Evolutionary conservation across 2,329 filamentous ascomycete species (phyloP).

Genomic region (Beauveria bassiana): DNA sequence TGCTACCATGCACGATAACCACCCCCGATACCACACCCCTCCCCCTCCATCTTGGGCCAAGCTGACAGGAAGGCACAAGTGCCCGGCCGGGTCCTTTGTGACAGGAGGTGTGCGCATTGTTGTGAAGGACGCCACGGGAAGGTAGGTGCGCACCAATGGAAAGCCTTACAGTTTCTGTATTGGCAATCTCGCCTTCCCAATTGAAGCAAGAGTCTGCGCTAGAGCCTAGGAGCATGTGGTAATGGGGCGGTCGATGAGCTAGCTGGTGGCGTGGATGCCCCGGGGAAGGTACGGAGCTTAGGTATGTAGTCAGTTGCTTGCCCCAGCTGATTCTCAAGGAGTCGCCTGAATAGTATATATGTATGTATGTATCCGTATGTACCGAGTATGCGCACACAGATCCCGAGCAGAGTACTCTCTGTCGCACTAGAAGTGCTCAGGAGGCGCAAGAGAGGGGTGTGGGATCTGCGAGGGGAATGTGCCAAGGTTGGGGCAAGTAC

Average conservation of each 20-base stretch:
- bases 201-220: not conserved
- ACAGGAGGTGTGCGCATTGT: not conserved
- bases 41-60: not conserved
- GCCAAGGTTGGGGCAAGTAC: too few species aligned
- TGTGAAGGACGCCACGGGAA: not conserved
- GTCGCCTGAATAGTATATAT: not conserved
- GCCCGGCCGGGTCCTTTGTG: conserved; percentile 1
- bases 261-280: not conserved
- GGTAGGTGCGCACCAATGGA: not conserved
- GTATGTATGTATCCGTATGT: too few species aligned
- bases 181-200: conserved; percentile 3
- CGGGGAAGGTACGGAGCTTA: not conserved
- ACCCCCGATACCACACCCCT: not conserved
- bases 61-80: not conserved
- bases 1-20: not conserved
- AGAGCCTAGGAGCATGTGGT: not conserved
- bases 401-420: too few species aligned
- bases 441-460: too few species aligned
- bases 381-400: too few species aligned
- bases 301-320: not conserved
- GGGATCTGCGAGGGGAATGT: too few species aligned
- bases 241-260: not conserved
- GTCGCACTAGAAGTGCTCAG: too few species aligned
- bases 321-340: conserved; percentile 1
- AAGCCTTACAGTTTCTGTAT: not conserved